Percentiles rank a stretch among this genome's conserved stretches.
phyloP scores from a whole-genome alignment of 2,329 filamentous ascomycete genomes.

The Chrysosporium keratinophilum region DNA sequence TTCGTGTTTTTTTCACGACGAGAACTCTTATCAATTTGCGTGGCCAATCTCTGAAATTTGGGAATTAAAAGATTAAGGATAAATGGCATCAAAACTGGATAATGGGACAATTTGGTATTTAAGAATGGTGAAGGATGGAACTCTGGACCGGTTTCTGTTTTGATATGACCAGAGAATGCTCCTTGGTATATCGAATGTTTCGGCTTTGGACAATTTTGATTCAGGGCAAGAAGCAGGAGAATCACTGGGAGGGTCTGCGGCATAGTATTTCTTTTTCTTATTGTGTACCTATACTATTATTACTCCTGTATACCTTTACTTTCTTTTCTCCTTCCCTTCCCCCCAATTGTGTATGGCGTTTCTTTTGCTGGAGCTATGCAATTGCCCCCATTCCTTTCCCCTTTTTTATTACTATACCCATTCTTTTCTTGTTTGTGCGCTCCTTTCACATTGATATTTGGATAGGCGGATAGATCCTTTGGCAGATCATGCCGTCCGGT shows the following conservation, averaged over 20 bases:
- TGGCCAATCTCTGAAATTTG: not conserved
- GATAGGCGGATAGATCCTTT: not conserved
- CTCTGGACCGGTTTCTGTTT: not conserved
- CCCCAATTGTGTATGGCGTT: not conserved
- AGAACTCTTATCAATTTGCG: not conserved
- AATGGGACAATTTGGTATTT: not conserved
- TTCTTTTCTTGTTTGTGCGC: not conserved
- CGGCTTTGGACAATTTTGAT: not conserved
- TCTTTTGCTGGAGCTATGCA: not conserved
- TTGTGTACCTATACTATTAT: constrained; percentile 11
- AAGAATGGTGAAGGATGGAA: not conserved
- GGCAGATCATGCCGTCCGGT: not conserved
- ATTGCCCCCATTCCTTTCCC: not conserved
- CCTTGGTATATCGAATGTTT: constrained; percentile 1
- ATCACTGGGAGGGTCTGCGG: not conserved
- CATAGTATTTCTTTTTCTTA: not conserved
- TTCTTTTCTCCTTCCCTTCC: not conserved
- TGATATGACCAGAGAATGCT: not conserved
- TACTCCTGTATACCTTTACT: constrained; percentile 7
- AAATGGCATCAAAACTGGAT: not conserved
- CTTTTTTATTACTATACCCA: not conserved
- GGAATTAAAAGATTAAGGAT: constrained; percentile 2
- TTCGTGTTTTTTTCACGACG: not conserved
- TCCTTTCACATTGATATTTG: not conserved
- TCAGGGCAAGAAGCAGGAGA: not conserved